These are phyloP conservation scores for Nakazawaea wickerhamii DNA, from an alignment of 805 yeast genomes.

Conservation along the genomic window DNA sequence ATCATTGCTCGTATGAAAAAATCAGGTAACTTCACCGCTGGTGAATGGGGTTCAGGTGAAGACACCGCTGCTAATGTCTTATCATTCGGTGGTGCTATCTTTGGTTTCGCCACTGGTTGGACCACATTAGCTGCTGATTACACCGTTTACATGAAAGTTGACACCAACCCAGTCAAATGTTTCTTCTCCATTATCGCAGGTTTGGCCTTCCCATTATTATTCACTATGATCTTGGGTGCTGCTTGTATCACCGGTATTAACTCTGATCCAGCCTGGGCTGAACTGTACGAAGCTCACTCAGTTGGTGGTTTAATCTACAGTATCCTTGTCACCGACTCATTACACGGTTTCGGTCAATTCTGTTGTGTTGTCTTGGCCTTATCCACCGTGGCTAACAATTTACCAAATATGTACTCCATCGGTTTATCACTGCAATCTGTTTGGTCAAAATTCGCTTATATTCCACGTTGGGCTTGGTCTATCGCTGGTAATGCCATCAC, in stretches of 20 bases:
- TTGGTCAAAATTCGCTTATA: slow-evolving; percentile 65
- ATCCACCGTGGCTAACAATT: slow-evolving; percentile 85
- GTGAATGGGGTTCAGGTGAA: slow-evolving; percentile 48
- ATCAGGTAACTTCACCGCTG: slow-evolving; percentile 57
- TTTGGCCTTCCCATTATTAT: slow-evolving; percentile 60
- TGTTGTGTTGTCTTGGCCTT: slow-evolving; percentile 79
- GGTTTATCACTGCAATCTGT: slow-evolving; percentile 82
- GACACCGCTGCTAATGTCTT: slow-evolving; percentile 72
- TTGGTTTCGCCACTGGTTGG: slow-evolving; percentile 94
- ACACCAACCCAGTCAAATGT: slow-evolving; percentile 51
- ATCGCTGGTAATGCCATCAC: slow-evolving; percentile 67
- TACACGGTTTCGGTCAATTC: slow-evolving; percentile 87
- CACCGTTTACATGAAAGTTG: slow-evolving; percentile 77
- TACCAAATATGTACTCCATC: slow-evolving; percentile 91
- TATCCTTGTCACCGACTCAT: slow-evolving; percentile 69
- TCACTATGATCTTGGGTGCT: slow-evolving; percentile 79
- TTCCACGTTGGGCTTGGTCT: slow-evolving; percentile 87
- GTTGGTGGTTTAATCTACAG: slow-evolving; percentile 83
- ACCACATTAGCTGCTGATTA: slow-evolving; percentile 89
- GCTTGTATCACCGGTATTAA: slow-evolving; percentile 71
- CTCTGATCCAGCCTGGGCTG: slow-evolving; percentile 39
- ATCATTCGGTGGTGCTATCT: slow-evolving; percentile 77
- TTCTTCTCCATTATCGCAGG: slow-evolving; percentile 64
- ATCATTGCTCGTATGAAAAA: slow-evolving; percentile 72
- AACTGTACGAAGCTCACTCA: slow-evolving; percentile 45